Conservation (phyloP, 805 yeast genomes). For the Ogataea corticis region DNA sequence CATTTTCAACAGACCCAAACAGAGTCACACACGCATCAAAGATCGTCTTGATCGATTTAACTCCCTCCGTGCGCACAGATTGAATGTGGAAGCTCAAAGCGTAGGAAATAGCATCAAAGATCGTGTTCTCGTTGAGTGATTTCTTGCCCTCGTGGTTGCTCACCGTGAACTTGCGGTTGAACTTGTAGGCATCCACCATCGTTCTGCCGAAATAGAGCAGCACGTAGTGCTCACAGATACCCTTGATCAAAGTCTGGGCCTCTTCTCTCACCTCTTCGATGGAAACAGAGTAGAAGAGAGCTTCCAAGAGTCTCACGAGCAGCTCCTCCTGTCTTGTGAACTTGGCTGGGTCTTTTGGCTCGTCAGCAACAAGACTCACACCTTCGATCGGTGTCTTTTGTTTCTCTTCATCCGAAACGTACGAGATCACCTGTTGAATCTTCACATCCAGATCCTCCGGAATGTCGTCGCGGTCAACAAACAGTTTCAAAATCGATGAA, state of each 20-base stretch:
- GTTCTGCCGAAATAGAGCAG: slow-evolving; percentile 75
- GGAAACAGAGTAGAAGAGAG: slow-evolving; percentile 74
- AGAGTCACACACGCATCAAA: slow-evolving; percentile 60
- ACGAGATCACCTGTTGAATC: slow-evolving; percentile 50
- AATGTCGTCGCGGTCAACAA: slow-evolving; percentile 56
- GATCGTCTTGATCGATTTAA: slow-evolving; percentile 61
- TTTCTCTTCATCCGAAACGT: slow-evolving; percentile 38
- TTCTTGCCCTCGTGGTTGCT: slow-evolving; percentile 78
- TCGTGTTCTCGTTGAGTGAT: slow-evolving; percentile 63
- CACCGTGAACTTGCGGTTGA: slow-evolving; percentile 69
- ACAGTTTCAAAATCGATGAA: slow-evolving; percentile 61
- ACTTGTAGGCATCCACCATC: slow-evolving; percentile 64
- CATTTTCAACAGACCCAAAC: slow-evolving; percentile 67
- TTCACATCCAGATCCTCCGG: slow-evolving; percentile 45
- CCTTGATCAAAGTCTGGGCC: slow-evolving; percentile 59
- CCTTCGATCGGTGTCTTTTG: slow-evolving; percentile 21
- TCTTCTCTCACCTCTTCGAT: slow-evolving; percentile 70
- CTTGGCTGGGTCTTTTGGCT: slow-evolving; percentile 47
- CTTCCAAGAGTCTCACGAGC: slow-evolving; percentile 61
- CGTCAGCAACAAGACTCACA: slow-evolving; percentile 37
- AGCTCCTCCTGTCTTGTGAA: slow-evolving; percentile 65
- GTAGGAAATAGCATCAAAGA: slow-evolving; percentile 72
- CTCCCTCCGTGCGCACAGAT: slow-evolving; percentile 71
- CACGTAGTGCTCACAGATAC: slow-evolving; percentile 77
- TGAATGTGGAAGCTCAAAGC: slow-evolving; percentile 78